Base-by-base conservation (phyloP, 441 rosid species). In the Populus hybrid region DNA sequence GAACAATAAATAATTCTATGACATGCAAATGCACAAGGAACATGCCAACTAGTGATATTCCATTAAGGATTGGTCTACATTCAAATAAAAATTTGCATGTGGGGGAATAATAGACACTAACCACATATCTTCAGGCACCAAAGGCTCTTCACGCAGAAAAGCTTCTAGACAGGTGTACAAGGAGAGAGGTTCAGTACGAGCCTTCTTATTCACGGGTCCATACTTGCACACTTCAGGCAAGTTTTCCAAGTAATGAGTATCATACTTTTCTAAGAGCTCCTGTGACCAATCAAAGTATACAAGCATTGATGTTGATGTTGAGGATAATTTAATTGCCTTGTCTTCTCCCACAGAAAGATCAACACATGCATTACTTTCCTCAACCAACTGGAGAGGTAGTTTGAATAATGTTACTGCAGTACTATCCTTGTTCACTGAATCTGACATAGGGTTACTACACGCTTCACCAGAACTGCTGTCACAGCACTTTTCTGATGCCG, bases 91-190 rank as follows among this genome's bases (percentile, higher is more conserved):
- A 16, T 28, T 8, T 61, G 70, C 8, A n/a, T 14, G 61, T 61
- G 18, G 34, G 28, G 64, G 42, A 72, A 36, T 30, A 79, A 76
- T 82, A 73, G 73, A 69, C 63, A 88, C 96, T 74, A 78, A 96
- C 99, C 99, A 96, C 99, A 96, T 93, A 85, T 96, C 99, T 82
- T 93, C 99, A 76, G 99, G 99, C 70, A 94, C 99, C 85, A 94
- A 87, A 57, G 98, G 98, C 82, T 96, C 99, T 82, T 96, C 98
- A 10, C 92, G 90, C 77, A 96, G 85, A 86, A 94, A 96, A 50
- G 98, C 97, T 86, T 96, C 98, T 75, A 96, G 79, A 81, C 98
- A 93, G 70, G 95, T 86, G 77, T 91, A 96, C 89, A 96, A 74
- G 61, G 99, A 94, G 65, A 94, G 95, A 84, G 99, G 98, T 83